Conservation (phyloP, 139 green algal species). For the Deuterostichococcus epilithicus region DNA sequence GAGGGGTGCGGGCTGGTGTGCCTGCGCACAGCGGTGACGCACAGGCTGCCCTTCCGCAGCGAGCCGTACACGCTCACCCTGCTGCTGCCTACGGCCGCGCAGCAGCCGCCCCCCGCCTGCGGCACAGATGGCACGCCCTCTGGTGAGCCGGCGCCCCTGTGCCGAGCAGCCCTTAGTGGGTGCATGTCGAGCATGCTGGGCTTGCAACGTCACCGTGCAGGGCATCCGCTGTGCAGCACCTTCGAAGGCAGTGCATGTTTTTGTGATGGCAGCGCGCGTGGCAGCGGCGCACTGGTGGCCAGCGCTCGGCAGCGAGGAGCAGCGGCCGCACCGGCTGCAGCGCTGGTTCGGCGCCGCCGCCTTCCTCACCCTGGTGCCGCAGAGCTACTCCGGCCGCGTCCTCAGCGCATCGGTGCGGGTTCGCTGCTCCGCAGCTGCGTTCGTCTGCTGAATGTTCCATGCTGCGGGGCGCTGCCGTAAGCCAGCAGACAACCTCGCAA, state of each 20-base stretch:
- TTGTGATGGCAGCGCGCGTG: conserved; percentile 20
- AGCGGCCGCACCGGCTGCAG: conserved; percentile 56
- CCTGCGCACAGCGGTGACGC: conserved; percentile 33
- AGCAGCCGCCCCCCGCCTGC: not conserved
- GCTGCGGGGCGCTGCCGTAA: too few relatives aligned
- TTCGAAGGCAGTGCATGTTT: too few relatives aligned
- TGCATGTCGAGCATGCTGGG: too few relatives aligned
- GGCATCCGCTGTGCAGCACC: too few relatives aligned
- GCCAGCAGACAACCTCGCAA: not conserved
- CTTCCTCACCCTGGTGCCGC: conserved; percentile 62
- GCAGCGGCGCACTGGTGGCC: not conserved
- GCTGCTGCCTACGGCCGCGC: conserved; percentile 38
- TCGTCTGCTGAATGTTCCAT: not conserved
- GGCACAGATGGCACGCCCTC: not conserved
- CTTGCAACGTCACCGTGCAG: conserved; percentile 13
- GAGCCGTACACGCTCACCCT: conserved; percentile 60
- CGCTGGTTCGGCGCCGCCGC: conserved; percentile 65
- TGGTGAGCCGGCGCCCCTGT: not conserved
- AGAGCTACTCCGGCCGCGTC: conserved; percentile 62
- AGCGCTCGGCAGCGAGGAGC: not conserved
- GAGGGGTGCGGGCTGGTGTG: conserved; percentile 6
- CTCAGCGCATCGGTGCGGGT: conserved; percentile 41
- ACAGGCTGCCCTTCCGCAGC: conserved; percentile 34
- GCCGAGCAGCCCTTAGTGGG: not conserved
- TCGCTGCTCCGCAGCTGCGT: not conserved